These are phyloP conservation scores for Aureobasidium sp. DNA, from an alignment of 2,329 filamentous ascomycete genomes.

Conservation along the genomic window DNA sequence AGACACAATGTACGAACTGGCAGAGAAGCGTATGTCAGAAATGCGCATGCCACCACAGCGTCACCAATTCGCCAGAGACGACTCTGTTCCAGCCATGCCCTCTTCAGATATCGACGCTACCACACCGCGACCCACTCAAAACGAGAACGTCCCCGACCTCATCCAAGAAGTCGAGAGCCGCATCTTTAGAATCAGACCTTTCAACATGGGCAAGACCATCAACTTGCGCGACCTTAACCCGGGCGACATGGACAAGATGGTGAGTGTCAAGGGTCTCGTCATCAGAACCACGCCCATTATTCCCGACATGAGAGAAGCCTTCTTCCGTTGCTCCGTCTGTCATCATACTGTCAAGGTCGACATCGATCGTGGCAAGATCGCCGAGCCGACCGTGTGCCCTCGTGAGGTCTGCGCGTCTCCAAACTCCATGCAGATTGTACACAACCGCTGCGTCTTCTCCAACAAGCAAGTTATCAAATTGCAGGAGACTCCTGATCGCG, in stretches of 20 bases:
- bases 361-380: constrained; percentile 92
- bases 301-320: constrained; percentile 97
- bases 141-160: constrained; percentile 57
- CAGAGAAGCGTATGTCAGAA: constrained; percentile 68
- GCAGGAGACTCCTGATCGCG: constrained; percentile 91
- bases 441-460: constrained; percentile 89
- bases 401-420: constrained; percentile 71
- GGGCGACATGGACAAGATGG: constrained; percentile 90
- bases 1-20: constrained; percentile 86
- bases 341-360: constrained; percentile 85
- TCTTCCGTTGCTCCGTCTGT: constrained; percentile 92
- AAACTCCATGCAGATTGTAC: constrained; percentile 97
- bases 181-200: constrained; percentile 80
- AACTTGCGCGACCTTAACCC: constrained; percentile 95
- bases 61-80: constrained; percentile 40
- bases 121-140: constrained; percentile 32
- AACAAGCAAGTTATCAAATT: constrained; percentile 99
- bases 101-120: constrained; percentile 55
- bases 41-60: constrained; percentile 49
- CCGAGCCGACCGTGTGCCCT: constrained; percentile 85
- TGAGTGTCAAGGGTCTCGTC: constrained; percentile 90
- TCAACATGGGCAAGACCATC: constrained; percentile 76
- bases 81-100: constrained; percentile 69
- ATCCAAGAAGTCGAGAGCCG: constrained; percentile 70
- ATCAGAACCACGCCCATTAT: constrained; percentile 95